phyloP scores from a whole-genome alignment of 208 protist species.

The Trichomonas vaginalis region DNA sequence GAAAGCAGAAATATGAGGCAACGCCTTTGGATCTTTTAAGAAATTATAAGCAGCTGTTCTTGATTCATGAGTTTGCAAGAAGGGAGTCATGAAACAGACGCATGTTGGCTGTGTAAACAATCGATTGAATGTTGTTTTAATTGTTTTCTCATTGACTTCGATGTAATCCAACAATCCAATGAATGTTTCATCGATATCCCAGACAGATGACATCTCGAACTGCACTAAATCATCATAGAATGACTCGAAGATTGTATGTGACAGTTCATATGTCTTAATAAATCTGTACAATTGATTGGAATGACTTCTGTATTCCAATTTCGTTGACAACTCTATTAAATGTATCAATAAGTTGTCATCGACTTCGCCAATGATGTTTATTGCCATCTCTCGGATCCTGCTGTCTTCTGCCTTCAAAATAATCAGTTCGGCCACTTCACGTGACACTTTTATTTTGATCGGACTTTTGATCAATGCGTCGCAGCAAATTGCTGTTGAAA shows the following conservation, averaged over 20 bases:
- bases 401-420: not conserved
- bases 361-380: not conserved
- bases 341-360: not conserved
- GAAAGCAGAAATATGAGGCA: not conserved
- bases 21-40: not conserved
- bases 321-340: not conserved
- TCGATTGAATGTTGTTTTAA: not conserved
- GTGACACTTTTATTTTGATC: not conserved
- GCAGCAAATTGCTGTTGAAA: not conserved
- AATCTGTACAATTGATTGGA: not conserved
- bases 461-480: not conserved
- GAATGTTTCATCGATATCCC: not conserved
- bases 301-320: not conserved
- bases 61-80: not conserved
- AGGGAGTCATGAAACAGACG: not conserved
- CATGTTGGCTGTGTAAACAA: constrained; percentile 10
- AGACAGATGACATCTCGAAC: not conserved
- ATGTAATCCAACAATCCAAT: not conserved
- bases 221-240: not conserved
- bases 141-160: not conserved
- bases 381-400: not conserved
- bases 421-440: not conserved
- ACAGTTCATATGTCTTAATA: not conserved
- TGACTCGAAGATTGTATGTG: not conserved
- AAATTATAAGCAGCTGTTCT: not conserved